Conservation (phyloP, 106 monocot species). For the Allium sativum region DNA sequence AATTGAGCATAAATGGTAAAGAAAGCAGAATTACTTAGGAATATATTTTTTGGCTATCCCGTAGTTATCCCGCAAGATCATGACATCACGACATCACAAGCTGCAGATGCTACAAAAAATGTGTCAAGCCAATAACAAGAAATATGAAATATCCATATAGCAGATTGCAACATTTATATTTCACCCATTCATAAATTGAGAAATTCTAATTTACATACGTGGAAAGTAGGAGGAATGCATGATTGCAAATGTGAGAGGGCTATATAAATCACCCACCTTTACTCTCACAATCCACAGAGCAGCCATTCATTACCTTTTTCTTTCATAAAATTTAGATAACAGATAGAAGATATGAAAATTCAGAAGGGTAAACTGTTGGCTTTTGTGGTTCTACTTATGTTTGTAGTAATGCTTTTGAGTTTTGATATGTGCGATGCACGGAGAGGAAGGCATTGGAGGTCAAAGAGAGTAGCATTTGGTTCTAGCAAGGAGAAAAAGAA, state of each 20-base stretch:
- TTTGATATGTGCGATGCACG: slow-evolving; percentile 39
- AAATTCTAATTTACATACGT: slow-evolving; percentile 13
- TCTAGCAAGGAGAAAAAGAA: slow-evolving; percentile 47
- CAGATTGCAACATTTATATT: no score
- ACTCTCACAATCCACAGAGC: neutral
- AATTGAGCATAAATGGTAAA: no score
- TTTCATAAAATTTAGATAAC: slow-evolving; percentile 6
- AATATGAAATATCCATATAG: no score
- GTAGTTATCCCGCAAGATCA: neutral
- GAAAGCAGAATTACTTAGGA: slow-evolving; percentile 5
- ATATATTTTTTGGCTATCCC: neutral
- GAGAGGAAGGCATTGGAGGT: slow-evolving; percentile 56
- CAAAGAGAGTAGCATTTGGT: slow-evolving; percentile 13
- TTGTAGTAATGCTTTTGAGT: slow-evolving; percentile 21
- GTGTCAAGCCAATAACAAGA: no score
- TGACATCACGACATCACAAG: no score
- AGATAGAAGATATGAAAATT: slow-evolving; percentile 10
- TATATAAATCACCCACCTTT: slow-evolving; percentile 30
- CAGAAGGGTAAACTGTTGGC: slow-evolving; percentile 30
- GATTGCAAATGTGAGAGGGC: neutral
- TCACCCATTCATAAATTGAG: neutral
- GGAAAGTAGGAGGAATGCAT: neutral
- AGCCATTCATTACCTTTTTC: neutral
- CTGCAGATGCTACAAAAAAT: no score
- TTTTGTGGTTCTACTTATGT: slow-evolving; percentile 34